Conservation (phyloP, 257 asterid species). For the Penstemon newberryi region DNA sequence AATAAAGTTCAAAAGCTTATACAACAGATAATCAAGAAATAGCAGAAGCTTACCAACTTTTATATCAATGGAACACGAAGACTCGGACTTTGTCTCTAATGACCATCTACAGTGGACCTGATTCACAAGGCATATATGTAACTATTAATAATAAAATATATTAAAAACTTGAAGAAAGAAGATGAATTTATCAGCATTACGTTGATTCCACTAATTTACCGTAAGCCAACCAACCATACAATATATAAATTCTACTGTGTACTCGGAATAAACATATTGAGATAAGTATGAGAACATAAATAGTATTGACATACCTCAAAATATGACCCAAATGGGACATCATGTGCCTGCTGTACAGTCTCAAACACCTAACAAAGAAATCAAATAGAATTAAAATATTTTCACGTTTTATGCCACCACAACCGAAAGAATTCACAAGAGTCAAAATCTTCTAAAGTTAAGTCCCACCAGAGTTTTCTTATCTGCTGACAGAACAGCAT, state of each 20-base stretch:
- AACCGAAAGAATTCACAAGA: neutral
- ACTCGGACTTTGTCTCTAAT: constrained; percentile 57
- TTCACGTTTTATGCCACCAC: constrained; percentile 13
- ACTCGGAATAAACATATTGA: neutral
- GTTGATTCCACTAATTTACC: constrained; percentile 15
- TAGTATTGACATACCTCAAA: constrained; percentile 65
- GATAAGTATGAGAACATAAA: constrained; percentile 1
- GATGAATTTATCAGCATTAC: neutral
- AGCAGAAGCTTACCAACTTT: constrained; percentile 61
- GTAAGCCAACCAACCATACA: neutral
- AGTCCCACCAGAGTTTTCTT: constrained; percentile 61
- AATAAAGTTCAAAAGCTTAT: neutral
- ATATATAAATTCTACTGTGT: constrained; percentile 1
- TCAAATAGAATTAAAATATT: constrained; percentile 19
- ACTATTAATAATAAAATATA: neutral
- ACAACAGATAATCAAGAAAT: constrained; percentile 4
- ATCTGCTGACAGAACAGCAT: constrained; percentile 64
- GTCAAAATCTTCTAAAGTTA: constrained; percentile 7
- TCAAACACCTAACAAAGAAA: constrained; percentile 67
- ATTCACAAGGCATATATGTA: constrained; percentile 26
- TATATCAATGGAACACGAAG: constrained; percentile 66
- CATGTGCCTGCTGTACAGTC: constrained; percentile 85
- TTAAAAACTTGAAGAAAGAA: neutral
- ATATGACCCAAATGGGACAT: constrained; percentile 92
- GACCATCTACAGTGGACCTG: constrained; percentile 89